Percentiles rank a stretch among this genome's conserved stretches.
These are phyloP conservation scores for Emiliania huxleyi DNA, from an alignment of 78 protist species.

Conservation along the genomic window DNA sequence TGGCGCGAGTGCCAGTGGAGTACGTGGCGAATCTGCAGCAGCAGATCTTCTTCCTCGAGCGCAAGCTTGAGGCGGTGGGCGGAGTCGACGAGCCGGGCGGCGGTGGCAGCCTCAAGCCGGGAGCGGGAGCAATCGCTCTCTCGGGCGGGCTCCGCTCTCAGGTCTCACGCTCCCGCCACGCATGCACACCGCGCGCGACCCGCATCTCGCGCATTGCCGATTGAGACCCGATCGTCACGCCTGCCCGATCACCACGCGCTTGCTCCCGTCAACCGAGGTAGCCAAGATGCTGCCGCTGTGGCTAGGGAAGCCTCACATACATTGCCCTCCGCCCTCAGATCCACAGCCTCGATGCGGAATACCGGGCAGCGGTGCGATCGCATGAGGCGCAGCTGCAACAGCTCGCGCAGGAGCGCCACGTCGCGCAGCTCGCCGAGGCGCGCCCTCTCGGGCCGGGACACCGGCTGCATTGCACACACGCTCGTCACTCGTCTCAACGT, in stretches of 20 bases:
- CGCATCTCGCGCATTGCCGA: too few species aligned
- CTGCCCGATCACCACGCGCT: too few species aligned
- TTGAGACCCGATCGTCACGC: too few species aligned
- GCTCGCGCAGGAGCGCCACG: neutral
- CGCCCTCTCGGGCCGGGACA: neutral
- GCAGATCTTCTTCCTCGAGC: neutral
- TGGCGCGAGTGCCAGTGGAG: neutral
- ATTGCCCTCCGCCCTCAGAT: neutral
- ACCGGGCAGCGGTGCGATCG: neutral
- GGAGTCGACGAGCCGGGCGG: neutral
- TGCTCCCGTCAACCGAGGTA: too few species aligned
- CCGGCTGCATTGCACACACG: neutral
- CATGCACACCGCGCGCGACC: too few species aligned
- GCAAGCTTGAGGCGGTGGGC: neutral
- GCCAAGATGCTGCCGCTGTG: too few species aligned
- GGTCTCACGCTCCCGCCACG: too few species aligned
- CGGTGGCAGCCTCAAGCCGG: neutral
- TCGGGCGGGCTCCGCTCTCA: too few species aligned
- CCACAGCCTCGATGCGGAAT: neutral
- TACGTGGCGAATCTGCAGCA: neutral
- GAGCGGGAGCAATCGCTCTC: neutral
- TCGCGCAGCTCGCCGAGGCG: neutral
- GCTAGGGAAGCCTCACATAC: too few species aligned
- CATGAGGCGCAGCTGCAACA: neutral
- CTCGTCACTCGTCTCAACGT: neutral